Evolutionary conservation across 352 stramenopile species (phyloP), one percentile per base, ranked within the genome.

Genomic region (Globisporangium ultimum): DNA sequence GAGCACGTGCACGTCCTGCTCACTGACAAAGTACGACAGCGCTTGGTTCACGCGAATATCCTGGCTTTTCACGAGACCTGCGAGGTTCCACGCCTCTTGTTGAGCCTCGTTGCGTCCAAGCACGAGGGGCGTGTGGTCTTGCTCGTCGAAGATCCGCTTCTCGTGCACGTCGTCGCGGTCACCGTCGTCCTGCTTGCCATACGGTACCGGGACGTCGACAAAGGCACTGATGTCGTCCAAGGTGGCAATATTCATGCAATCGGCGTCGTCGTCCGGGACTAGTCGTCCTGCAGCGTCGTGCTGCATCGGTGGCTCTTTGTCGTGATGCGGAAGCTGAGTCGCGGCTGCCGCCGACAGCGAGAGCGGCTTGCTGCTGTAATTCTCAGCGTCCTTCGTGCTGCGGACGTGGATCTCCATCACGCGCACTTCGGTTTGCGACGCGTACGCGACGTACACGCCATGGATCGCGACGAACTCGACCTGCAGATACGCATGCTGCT

Each of bases 21-120:
- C 76, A 1, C 61, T 61, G 45, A 88, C 74, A 53, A 79, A 81
- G 46, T 95, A 95, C 49, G 71, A 77, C 76, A 91, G 77, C 21
- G 81, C 84, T 57, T 88, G 76, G 53, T 95, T 95, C 11, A 89
- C 84, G 53, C 85, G 85, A 3, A 95, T 73, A 66, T 95, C 85
- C 53, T 89, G 73, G 57, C 72, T 83, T 45, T 82, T 81, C 34
- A 95, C 55, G 15, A 93, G 64, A 0, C 85, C 85, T 14, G 81
- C 84, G 15, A 95, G 66, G 51, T 85, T 86, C 66, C 74, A 86
- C 14, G 75, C 72, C 66, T 95, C 85, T 42, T 91, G 76, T 40
- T 87, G 78, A 7, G 85, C 81, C 55, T 92, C 84, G 42, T 86
- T 78, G n/a, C 80, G 71, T 41, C 64, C 80, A 20, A 92, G 56